phyloP scores from a whole-genome alignment of 2,329 filamentous ascomycete species.

The Talaromyces sp. region DNA sequence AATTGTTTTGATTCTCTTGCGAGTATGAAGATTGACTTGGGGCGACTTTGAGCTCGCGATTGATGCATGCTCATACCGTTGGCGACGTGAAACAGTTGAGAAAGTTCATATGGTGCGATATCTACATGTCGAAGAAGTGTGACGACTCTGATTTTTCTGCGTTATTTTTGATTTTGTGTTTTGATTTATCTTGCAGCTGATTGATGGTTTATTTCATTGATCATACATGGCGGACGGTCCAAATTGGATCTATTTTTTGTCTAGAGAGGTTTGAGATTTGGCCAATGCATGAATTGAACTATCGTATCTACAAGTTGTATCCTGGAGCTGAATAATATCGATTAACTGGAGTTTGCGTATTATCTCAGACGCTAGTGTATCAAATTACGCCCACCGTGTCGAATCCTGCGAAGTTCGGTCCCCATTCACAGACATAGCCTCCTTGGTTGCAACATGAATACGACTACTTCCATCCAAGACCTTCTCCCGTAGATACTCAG shows the following conservation, averaged over 20 bases:
- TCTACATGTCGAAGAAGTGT: background rate
- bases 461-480: background rate
- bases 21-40: background rate
- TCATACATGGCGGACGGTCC: background rate
- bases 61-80: background rate
- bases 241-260: background rate
- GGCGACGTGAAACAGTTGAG: background rate
- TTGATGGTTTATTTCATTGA: background rate
- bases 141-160: background rate
- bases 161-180: background rate
- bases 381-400: background rate
- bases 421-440: background rate
- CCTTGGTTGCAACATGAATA: background rate
- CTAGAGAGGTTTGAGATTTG: background rate
- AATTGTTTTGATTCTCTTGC: background rate
- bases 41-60: background rate
- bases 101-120: background rate
- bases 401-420: background rate
- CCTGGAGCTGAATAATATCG: no score
- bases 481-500: slow-evolving; percentile 6
- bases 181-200: background rate
- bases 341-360: no score
- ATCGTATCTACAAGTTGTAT: background rate
- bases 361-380: background rate
- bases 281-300: background rate